These are phyloP conservation scores for Purpureocillium takamizusanense DNA, from an alignment of 2,329 filamentous ascomycete species.

Conservation along the genomic window DNA sequence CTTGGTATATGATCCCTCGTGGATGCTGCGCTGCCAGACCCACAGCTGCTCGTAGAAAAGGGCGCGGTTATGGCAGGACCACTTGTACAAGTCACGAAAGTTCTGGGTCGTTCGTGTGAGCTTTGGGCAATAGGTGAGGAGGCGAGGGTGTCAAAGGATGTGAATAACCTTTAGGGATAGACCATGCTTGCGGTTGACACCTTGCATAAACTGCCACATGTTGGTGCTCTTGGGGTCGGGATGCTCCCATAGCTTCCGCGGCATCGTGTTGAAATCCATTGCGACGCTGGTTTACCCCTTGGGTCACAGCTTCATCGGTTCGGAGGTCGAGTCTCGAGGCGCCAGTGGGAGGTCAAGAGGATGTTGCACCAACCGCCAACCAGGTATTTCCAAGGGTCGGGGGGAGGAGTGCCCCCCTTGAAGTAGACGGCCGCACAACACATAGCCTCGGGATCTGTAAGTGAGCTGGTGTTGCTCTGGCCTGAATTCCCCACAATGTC, in stretches of 20 bases:
- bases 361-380: too few relatives aligned
- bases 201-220: constrained; percentile 60
- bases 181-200: constrained; percentile 48
- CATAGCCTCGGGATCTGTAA: too few relatives aligned
- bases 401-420: too few relatives aligned
- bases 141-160: not conserved
- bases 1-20: constrained; percentile 47
- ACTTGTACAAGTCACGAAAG: constrained; percentile 62
- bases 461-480: too few relatives aligned
- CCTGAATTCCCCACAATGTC: too few relatives aligned
- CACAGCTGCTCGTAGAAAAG: constrained; percentile 61
- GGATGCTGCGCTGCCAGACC: constrained; percentile 48
- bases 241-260: constrained; percentile 62
- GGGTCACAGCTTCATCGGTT: too few relatives aligned
- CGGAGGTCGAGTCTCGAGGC: too few relatives aligned
- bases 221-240: constrained; percentile 49
- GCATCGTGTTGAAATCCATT: constrained; percentile 16
- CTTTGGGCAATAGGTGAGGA: too few relatives aligned
- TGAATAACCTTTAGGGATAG: constrained; percentile 46
- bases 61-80: constrained; percentile 51
- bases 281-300: not conserved
- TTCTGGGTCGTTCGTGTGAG: constrained; percentile 29
- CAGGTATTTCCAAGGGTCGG: too few relatives aligned
- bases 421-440: too few relatives aligned
- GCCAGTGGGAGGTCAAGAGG: too few relatives aligned